Percentiles rank a stretch among this genome's conserved stretches.
Conservation (phyloP, 2,329 filamentous ascomycete genomes). For the Tricladium varicosporioides region DNA sequence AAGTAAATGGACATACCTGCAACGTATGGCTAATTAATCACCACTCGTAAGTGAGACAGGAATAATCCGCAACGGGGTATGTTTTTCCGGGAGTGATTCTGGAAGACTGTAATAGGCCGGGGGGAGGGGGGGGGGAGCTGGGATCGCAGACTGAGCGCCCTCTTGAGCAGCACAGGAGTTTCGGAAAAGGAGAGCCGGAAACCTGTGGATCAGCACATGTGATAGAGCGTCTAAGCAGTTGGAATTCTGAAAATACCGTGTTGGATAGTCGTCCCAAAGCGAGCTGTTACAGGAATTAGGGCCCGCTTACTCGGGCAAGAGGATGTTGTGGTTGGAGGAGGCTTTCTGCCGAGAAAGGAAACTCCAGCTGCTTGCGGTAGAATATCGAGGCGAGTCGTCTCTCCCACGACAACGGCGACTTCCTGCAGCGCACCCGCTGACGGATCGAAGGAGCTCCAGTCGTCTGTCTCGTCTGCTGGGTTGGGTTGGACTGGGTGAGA, state of each 20-base stretch:
- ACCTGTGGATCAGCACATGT: constrained; percentile 5
- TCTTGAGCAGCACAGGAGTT: not conserved
- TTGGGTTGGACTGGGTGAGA: too few species aligned
- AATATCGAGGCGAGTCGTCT: too few species aligned
- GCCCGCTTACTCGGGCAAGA: constrained; percentile 8
- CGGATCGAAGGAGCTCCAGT: too few species aligned
- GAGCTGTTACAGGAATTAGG: not conserved
- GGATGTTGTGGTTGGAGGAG: constrained; percentile 13
- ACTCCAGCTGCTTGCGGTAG: too few species aligned
- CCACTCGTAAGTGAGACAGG: constrained; percentile 3
- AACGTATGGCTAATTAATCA: constrained; percentile 8
- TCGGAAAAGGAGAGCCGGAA: constrained; percentile 8
- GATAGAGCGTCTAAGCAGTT: not conserved
- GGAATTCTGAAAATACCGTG: too few species aligned
- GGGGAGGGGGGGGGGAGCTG: constrained; percentile 41
- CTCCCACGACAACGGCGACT: too few species aligned
- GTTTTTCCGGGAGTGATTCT: constrained; percentile 33
- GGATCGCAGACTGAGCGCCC: not conserved
- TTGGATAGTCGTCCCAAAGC: too few species aligned
- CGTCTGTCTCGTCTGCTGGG: too few species aligned
- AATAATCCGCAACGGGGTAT: constrained; percentile 2
- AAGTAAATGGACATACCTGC: constrained; percentile 8
- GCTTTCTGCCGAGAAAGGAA: constrained; percentile 8
- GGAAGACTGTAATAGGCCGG: constrained; percentile 52
- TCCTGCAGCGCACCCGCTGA: too few species aligned